Conservation (phyloP, 2,329 filamentous ascomycete species). For the Pyrenophora seminiperda region DNA sequence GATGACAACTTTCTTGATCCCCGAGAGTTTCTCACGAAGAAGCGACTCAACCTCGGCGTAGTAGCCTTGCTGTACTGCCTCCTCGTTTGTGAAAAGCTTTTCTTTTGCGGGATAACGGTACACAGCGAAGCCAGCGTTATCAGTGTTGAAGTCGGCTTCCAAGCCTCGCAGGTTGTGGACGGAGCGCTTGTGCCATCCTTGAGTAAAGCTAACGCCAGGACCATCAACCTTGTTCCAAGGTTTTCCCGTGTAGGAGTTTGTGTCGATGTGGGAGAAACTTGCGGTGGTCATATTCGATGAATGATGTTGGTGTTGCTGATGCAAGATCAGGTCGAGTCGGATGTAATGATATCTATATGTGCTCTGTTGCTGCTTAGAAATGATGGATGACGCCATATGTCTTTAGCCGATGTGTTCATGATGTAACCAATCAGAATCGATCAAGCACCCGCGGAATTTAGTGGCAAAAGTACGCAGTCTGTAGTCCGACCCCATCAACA, state of each 20-base stretch:
- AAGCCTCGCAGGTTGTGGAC: constrained; percentile 63
- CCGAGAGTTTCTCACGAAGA: constrained; percentile 60
- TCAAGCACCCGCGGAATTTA: constrained; percentile 2
- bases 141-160: constrained; percentile 58
- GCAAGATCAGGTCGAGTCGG: not conserved
- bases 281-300: constrained; percentile 60
- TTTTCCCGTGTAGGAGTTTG: constrained; percentile 56
- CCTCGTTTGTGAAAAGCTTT: constrained; percentile 62
- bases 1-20: constrained; percentile 66
- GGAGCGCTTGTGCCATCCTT: constrained; percentile 53
- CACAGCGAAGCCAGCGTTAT: constrained; percentile 65
- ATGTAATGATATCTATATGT: constrained; percentile 13
- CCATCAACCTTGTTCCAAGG: constrained; percentile 71
- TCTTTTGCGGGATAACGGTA: constrained; percentile 59
- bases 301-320: not conserved
- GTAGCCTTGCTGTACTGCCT: constrained; percentile 61
- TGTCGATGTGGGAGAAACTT: constrained; percentile 66
- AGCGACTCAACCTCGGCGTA: constrained; percentile 66
- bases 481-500: too few species aligned
- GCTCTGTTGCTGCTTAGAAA: constrained; percentile 32
- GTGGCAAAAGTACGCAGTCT: constrained; percentile 8
- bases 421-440: constrained; percentile 23
- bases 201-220: constrained; percentile 59
- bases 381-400: constrained; percentile 29
- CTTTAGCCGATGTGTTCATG: constrained; percentile 17